Evolutionary conservation across 2,329 filamentous ascomycete species (phyloP), one percentile per base, ranked within the genome.

Genomic region (Orbilia ellipsospora): DNA sequence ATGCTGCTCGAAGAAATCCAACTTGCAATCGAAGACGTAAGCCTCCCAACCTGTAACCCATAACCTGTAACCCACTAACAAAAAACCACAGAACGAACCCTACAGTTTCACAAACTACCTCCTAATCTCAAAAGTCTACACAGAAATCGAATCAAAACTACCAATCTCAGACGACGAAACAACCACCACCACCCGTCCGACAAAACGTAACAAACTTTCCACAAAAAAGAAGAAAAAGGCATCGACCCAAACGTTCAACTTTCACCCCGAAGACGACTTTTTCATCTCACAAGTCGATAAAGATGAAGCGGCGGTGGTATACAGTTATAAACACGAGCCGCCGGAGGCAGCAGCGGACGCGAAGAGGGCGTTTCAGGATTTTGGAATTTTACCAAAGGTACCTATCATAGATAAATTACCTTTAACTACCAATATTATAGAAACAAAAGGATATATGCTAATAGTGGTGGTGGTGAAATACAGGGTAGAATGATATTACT

Each of bases 221-320:
- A 23, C 20, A 13, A 64, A 51, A 13, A 65, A 68, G 18, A 62
- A 63, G 28, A 64, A 65, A 44, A 61, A 62, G 44, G 18, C 64
- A 13, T 48, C 55, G 51, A 55, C 28, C 15, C 61, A 66, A 50
- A 57, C 44, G 40, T 96, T 93, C 83, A 96, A 94, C 83, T 99
- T 98, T 85, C 95, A 99, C 82, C 91, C 93, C 0, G 95, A 99
- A 83, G 95, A 99, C 81, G 95, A 98, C 85, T 88, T 94, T 61
- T 84, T 97, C 80, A 89, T 57, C 10, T 51, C 51, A 10, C 40
- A 18, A 40, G 26, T 44, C 5, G 55, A 16, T 3, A 54, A 44
- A 10, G 28, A 95, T 78, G 89, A 89, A 80, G 15, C 88, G 13
- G 85, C 87, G 77, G 91, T 89, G 26, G 88, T 86, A 61, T 96